A percentile compares a stretch with the other conserved stretches of the same genome.
Evolutionary conservation across 495 filamentous ascomycete species (phyloP).

Genomic region (Sporormia fimetaria): DNA sequence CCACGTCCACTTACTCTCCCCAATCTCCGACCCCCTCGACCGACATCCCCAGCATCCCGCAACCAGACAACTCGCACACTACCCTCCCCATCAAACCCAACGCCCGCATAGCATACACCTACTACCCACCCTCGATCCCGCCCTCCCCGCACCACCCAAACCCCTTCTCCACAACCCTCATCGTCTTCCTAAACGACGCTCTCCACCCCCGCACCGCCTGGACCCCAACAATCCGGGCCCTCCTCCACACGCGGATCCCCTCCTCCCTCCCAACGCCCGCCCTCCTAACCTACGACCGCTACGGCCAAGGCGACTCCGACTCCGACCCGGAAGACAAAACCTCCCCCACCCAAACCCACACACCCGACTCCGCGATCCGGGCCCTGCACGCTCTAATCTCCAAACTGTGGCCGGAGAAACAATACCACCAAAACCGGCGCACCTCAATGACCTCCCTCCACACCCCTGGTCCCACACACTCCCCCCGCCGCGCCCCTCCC

Average conservation of each 20-base stretch:
- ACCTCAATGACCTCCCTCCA: too few relatives aligned
- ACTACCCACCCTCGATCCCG: conserved; percentile 8
- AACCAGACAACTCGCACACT: conserved; percentile 6
- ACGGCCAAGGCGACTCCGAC: conserved; percentile 48
- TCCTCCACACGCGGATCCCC: conserved; percentile 29
- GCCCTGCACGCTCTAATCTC: conserved; percentile 42
- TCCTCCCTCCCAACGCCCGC: conserved; percentile 30
- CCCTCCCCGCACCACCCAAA: conserved; percentile 12
- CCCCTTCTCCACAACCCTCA: conserved; percentile 28
- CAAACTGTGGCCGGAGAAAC: too few relatives aligned
- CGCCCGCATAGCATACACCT: conserved; percentile 13
- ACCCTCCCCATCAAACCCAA: conserved; percentile 8
- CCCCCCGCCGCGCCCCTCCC: too few relatives aligned
- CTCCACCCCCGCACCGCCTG: conserved; percentile 42
- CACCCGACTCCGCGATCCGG: conserved; percentile 42
- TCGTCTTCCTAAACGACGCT: conserved; percentile 56
- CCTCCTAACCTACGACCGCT: conserved; percentile 53
- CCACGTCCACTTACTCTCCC: too few relatives aligned
- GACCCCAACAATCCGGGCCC: conserved; percentile 36
- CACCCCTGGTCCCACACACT: neutral
- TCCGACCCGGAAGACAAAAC: conserved; percentile 43
- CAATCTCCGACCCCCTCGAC: conserved; percentile 5
- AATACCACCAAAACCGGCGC: too few relatives aligned
- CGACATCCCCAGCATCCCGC: conserved; percentile 9
- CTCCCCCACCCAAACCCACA: conserved; percentile 35